These are phyloP conservation scores for Eucalyptus pauciflora DNA, from an alignment of 345 rosid genomes.

Conservation along the genomic window DNA sequence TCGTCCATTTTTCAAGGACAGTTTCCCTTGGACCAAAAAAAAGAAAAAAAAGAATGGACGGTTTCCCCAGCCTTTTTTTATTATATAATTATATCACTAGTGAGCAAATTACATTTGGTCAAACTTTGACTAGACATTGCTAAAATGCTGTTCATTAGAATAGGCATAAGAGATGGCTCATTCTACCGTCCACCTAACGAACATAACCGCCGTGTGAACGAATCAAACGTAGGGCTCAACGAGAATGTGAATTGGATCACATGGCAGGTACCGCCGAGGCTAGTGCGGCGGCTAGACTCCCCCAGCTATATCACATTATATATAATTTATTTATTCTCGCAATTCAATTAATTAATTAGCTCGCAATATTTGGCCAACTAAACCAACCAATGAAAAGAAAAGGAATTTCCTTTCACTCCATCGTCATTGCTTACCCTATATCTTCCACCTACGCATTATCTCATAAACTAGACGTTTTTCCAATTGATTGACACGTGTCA, in stretches of 20 bases:
- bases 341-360: neutral
- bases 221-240: neutral
- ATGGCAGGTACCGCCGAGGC: neutral
- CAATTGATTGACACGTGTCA: neutral
- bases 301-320: neutral
- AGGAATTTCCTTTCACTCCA: neutral
- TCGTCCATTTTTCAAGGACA: neutral
- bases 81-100: neutral
- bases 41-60: neutral
- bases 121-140: neutral
- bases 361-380: neutral
- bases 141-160: neutral
- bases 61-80: neutral
- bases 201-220: neutral
- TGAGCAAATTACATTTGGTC: neutral
- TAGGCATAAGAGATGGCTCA: neutral
- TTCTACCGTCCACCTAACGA: neutral
- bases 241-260: neutral
- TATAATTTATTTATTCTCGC: neutral
- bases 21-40: neutral
- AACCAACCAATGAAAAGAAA: neutral
- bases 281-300: neutral
- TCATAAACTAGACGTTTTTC: neutral
- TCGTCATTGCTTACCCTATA: neutral
- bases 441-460: neutral